These are phyloP conservation scores for Inga laurina DNA, from an alignment of 306 rosid species.

Conservation along the genomic window DNA sequence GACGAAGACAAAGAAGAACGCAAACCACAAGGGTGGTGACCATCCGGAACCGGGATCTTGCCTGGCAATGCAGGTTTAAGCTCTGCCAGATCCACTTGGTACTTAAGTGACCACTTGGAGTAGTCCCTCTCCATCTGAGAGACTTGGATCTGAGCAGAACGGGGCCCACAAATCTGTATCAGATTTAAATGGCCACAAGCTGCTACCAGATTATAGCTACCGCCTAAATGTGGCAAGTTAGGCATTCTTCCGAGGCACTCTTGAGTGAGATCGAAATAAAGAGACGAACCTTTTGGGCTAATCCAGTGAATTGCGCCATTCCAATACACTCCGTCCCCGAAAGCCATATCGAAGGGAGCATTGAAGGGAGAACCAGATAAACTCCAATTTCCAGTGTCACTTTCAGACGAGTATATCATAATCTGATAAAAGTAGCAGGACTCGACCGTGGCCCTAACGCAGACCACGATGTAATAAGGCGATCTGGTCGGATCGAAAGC, in stretches of 20 bases:
- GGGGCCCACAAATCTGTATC: not conserved
- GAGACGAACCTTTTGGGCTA: not conserved
- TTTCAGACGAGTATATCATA: constrained; percentile 36
- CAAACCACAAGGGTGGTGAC: not conserved
- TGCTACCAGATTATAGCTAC: constrained; percentile 4
- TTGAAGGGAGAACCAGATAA: not conserved
- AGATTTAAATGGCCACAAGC: constrained; percentile 31
- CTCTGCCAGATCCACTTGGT: constrained; percentile 15
- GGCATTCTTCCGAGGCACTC: constrained; percentile 28
- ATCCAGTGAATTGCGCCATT: constrained; percentile 41
- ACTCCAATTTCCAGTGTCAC: constrained; percentile 34
- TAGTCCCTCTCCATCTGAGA: constrained; percentile 28
- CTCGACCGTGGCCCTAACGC: not conserved
- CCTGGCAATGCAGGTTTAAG: constrained; percentile 14
- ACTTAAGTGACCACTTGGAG: constrained; percentile 27
- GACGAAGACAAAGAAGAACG: not conserved
- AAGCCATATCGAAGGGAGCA: constrained; percentile 25
- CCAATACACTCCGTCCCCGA: constrained; percentile 37
- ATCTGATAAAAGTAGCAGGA: constrained; percentile 20
- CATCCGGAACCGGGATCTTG: not conserved
- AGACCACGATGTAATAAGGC: constrained; percentile 31
- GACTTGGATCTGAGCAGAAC: constrained; percentile 1
- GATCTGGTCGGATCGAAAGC: constrained; percentile 38
- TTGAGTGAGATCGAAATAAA: constrained; percentile 22
- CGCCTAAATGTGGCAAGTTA: constrained; percentile 1